These are phyloP conservation scores for Hypoxylon sp. DNA, from an alignment of 2,329 filamentous ascomycete species.

Conservation along the genomic window DNA sequence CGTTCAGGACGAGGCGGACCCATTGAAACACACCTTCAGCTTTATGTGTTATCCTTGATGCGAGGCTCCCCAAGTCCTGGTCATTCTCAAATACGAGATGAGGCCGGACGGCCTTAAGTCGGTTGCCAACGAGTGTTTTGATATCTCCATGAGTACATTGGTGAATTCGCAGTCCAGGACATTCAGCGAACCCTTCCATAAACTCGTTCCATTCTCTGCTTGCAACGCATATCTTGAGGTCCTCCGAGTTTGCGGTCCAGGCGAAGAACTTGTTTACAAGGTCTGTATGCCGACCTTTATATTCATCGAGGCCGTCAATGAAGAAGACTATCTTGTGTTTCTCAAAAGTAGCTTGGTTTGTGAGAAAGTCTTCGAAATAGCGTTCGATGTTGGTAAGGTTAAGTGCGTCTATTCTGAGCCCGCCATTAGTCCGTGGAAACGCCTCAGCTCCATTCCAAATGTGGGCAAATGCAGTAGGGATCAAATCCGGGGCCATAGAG, in stretches of 20 bases:
- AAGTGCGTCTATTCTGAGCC: neutral
- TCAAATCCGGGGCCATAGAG: slow-evolving; percentile 19
- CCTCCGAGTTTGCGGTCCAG: slow-evolving; percentile 7
- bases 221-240: slow-evolving; percentile 40
- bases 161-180: slow-evolving; percentile 34
- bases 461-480: slow-evolving; percentile 29
- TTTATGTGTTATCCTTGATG: slow-evolving; percentile 21
- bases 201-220: slow-evolving; percentile 43
- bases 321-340: slow-evolving; percentile 28
- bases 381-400: slow-evolving; percentile 13
- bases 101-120: slow-evolving; percentile 1
- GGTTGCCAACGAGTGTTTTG: slow-evolving; percentile 16
- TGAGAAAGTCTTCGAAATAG: slow-evolving; percentile 21
- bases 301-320: slow-evolving; percentile 40
- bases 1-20: slow-evolving; percentile 28
- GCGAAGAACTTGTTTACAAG: slow-evolving; percentile 25
- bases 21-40: slow-evolving; percentile 39
- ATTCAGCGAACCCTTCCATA: slow-evolving; percentile 30
- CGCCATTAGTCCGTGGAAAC: neutral
- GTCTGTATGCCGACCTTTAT: slow-evolving; percentile 28
- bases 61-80: neutral
- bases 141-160: slow-evolving; percentile 35
- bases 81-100: neutral
- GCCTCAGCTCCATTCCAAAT: slow-evolving; percentile 23
- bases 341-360: slow-evolving; percentile 12